Evolutionary conservation across 1,284 basidiomycete genomes (phyloP), one percentile per base, ranked within the genome.

Genomic region (Heterobasidion occidentale): DNA sequence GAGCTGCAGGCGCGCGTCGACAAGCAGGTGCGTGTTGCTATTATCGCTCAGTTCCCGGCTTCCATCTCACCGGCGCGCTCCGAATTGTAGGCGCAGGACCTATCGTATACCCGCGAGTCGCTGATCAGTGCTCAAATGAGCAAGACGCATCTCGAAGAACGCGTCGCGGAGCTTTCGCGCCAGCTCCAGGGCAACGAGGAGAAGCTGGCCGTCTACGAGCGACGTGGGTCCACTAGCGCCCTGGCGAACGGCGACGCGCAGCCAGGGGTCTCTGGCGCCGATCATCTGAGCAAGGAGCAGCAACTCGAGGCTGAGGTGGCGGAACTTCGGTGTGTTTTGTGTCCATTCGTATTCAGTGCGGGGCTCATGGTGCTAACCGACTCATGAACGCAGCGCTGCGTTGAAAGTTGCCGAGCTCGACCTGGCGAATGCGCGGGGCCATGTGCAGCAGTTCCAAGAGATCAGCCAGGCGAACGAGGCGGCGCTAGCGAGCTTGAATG

Each of bases 151-250:
- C 78, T 92, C 11, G 85, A 92, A 66, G 81, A 87, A 59, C 86
- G 88, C 35, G 80, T 90, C 2, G 82, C 85, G 19, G 87, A 90
- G 45, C 73, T 95, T 15, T 73, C 76, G 6, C 79, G 80, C 50
- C 86, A 91, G 62, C 70, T 92, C 9, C 83, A 88, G 60, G 86
- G 89, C 42, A 85, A 86, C 58, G 80, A 86, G 55, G 90, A 93
- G 74, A 93, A 92, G 70, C 78, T 95, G 27, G 77, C 90, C 4
- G 88, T 95, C 1, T 95, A 93, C 63, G 92, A 95, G 67, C 82
- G 91, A 20, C 77, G 89, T 50, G 66, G 82, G 0, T 69, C 70
- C 52, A 62, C 69, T 11, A 62, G 65, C 14, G 12, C 42, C 6
- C 17, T 17, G 42, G 48, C 36, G 15, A 64, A 65, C 45, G 71